These are phyloP conservation scores for Candida sakaeoensis DNA, from an alignment of 805 yeast genomes.

Conservation along the genomic window DNA sequence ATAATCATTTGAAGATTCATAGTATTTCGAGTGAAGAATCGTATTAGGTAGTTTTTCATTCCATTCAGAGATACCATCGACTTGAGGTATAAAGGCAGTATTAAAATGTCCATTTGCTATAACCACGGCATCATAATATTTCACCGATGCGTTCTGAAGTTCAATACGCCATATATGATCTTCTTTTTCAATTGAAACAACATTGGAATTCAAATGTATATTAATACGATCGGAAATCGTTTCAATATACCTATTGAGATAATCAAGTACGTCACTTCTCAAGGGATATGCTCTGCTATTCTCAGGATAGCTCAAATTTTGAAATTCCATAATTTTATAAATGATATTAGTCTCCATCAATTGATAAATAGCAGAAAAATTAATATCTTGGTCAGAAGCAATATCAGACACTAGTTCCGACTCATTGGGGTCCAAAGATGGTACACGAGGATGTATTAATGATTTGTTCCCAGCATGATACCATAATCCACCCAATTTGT, in stretches of 20 bases:
- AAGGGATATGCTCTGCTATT: slow-evolving; percentile 51
- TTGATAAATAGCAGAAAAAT: slow-evolving; percentile 54
- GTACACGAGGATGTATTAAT: slow-evolving; percentile 16
- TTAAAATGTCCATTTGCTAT: slow-evolving; percentile 39
- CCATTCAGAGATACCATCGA: slow-evolving; percentile 31
- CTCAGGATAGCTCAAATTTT: slow-evolving; percentile 15
- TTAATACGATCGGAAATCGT: slow-evolving; percentile 14
- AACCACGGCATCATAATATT: slow-evolving; percentile 33
- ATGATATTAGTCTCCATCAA: slow-evolving; percentile 69
- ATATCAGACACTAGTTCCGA: slow-evolving; percentile 16
- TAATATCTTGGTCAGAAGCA: slow-evolving; percentile 4
- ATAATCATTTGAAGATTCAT: slow-evolving; percentile 22
- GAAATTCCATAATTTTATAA: slow-evolving; percentile 59
- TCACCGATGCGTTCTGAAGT: slow-evolving; percentile 9
- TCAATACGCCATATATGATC: slow-evolving; percentile 15
- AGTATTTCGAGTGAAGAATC: slow-evolving; percentile 32
- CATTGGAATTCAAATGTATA: slow-evolving; percentile 14
- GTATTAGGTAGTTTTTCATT: slow-evolving; percentile 18
- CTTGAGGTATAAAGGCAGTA: slow-evolving; percentile 32
- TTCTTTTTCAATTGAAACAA: slow-evolving; percentile 12
- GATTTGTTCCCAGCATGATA: slow-evolving; percentile 40
- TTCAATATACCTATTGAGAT: slow-evolving; percentile 53
- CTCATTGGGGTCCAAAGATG: slow-evolving; percentile 18
- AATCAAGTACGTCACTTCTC: slow-evolving; percentile 57
- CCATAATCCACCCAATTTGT: slow-evolving; percentile 80